phyloP scores from a whole-genome alignment of 345 rosid species.

The Linum tenue region DNA sequence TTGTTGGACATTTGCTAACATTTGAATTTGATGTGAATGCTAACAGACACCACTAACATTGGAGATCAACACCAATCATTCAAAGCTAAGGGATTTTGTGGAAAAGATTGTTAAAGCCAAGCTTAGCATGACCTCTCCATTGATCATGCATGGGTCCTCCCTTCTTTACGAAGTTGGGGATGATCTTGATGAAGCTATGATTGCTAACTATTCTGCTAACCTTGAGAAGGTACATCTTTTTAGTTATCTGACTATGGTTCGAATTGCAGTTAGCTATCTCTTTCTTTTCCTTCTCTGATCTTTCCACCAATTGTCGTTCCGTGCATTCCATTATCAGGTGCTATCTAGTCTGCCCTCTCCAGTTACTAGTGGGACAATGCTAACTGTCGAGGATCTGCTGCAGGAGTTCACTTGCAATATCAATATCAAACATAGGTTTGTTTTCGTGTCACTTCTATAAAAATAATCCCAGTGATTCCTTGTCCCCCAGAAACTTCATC shows the following conservation, averaged over 20 bases:
- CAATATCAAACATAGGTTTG: constrained; percentile 82
- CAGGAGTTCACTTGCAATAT: constrained; percentile 85
- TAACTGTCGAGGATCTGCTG: constrained; percentile 79
- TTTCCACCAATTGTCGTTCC: not conserved
- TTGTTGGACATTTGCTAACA: constrained; percentile 8
- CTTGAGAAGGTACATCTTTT: constrained; percentile 70
- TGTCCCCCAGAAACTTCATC: no score
- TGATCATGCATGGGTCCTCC: constrained; percentile 67
- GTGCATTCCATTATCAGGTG: constrained; percentile 27
- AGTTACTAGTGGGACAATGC: constrained; percentile 55
- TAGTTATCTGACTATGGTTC: constrained; percentile 1
- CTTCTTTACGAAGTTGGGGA: constrained; percentile 97
- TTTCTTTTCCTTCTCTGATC: not conserved
- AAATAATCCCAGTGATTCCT: no score
- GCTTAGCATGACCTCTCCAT: constrained; percentile 87
- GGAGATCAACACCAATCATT: constrained; percentile 65
- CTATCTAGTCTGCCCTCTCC: constrained; percentile 74
- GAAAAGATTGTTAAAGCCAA: constrained; percentile 89
- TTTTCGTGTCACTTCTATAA: not conserved
- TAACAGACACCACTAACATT: constrained; percentile 72
- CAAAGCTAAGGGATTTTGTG: constrained; percentile 85
- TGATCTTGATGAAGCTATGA: constrained; percentile 78
- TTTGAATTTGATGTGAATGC: constrained; percentile 16
- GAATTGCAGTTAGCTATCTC: constrained; percentile 1
- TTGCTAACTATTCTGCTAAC: constrained; percentile 70